These are phyloP conservation scores for Rhizophagus sp. DNA, from an alignment of 192 early-diverging fungal genomes.

Conservation along the genomic window DNA sequence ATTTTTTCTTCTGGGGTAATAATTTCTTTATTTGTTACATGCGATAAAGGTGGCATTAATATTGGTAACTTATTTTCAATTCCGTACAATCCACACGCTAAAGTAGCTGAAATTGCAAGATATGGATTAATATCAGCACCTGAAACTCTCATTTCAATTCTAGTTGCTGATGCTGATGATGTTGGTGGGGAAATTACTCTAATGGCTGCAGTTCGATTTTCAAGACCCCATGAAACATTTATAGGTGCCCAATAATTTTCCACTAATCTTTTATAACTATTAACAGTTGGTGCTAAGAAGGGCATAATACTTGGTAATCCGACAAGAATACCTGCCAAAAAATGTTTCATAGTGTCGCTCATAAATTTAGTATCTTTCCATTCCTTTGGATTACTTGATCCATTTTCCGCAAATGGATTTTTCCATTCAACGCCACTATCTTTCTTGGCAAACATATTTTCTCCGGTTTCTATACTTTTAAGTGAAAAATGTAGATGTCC, in stretches of 20 bases:
- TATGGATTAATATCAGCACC: slow-evolving; percentile 85
- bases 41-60: slow-evolving; percentile 40
- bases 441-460: slow-evolving; percentile 55
- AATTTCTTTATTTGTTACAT: slow-evolving; percentile 27
- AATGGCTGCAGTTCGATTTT: slow-evolving; percentile 69
- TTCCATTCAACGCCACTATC: slow-evolving; percentile 16
- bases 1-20: slow-evolving; percentile 25
- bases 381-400: neutral
- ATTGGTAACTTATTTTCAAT: slow-evolving; percentile 58
- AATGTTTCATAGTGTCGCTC: slow-evolving; percentile 57
- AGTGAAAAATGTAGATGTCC: slow-evolving; percentile 80
- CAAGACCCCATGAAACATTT: slow-evolving; percentile 78
- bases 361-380: slow-evolving; percentile 41
- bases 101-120: slow-evolving; percentile 67
- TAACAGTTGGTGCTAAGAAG: slow-evolving; percentile 76
- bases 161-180: slow-evolving; percentile 62
- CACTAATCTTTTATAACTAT: slow-evolving; percentile 80
- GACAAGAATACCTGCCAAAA: slow-evolving; percentile 53
- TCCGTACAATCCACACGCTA: slow-evolving; percentile 73
- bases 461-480: slow-evolving; percentile 42
- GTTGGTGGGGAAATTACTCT: slow-evolving; percentile 75
- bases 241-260: slow-evolving; percentile 87
- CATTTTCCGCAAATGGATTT: neutral
- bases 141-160: slow-evolving; percentile 79
- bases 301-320: slow-evolving; percentile 73